Percentiles rank a stretch among this genome's conserved stretches.
Evolutionary conservation across 768 basidiomycete species (phyloP).

Genomic region (Agrocybe praecox): DNA sequence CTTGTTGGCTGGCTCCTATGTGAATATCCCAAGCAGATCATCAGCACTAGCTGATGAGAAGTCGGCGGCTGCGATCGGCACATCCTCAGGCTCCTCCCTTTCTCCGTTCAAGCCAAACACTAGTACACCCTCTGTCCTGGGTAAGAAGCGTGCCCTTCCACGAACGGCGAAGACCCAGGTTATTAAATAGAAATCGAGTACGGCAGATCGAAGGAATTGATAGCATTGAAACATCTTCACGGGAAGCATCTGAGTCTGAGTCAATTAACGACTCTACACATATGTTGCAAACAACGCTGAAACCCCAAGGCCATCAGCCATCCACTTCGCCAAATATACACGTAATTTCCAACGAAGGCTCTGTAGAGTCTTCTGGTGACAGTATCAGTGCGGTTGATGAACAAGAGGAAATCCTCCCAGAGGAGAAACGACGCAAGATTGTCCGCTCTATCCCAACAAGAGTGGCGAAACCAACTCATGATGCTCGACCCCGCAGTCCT

Average conservation of each 20-base stretch:
- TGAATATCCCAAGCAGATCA: conserved; percentile 30
- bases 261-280: not conserved
- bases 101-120: conserved; percentile 31
- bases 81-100: conserved; percentile 43
- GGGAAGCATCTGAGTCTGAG: conserved; percentile 17
- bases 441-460: conserved; percentile 15
- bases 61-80: conserved; percentile 37
- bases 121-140: conserved; percentile 38
- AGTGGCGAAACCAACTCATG: conserved; percentile 6
- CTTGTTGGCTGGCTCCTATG: conserved; percentile 15
- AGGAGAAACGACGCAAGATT: conserved; percentile 36
- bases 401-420: conserved; percentile 22
- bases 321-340: not conserved
- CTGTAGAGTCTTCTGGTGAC: conserved; percentile 1
- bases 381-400: conserved; percentile 14
- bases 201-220: conserved; percentile 20
- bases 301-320: not conserved
- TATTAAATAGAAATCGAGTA: conserved; percentile 18
- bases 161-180: conserved; percentile 17
- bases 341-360: conserved; percentile 8
- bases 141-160: conserved; percentile 43
- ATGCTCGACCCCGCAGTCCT: conserved; percentile 11
- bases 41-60: conserved; percentile 37
- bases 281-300: conserved; percentile 1
- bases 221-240: conserved; percentile 3